Percentiles rank a stretch among this genome's conserved stretches.
Conservation (phyloP, 495 filamentous ascomycete genomes). For the Tetracladium marchalianum region DNA sequence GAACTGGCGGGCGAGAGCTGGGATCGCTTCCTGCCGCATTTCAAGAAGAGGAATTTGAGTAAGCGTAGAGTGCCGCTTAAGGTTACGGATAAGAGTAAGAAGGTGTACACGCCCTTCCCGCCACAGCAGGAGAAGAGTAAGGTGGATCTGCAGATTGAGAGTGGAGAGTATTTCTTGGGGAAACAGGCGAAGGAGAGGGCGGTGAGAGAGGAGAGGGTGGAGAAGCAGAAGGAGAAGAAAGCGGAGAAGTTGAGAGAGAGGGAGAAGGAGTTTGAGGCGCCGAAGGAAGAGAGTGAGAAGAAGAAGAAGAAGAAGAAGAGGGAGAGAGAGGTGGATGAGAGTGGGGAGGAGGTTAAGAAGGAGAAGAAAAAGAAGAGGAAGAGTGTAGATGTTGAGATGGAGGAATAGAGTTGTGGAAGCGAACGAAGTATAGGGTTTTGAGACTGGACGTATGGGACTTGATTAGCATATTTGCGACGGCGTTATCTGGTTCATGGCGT, state of each 20-base stretch:
- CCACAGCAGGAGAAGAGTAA: constrained; percentile 59
- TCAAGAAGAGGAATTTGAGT: constrained; percentile 89
- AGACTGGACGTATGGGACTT: neutral
- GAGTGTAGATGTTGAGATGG: constrained; percentile 12
- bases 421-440: neutral
- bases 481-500: neutral
- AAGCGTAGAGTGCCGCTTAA: constrained; percentile 76
- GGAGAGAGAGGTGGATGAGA: constrained; percentile 47
- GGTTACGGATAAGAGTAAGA: constrained; percentile 89
- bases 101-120: constrained; percentile 77
- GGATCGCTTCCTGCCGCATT: constrained; percentile 94
- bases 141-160: constrained; percentile 96
- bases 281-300: constrained; percentile 53
- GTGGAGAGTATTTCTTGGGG: constrained; percentile 88
- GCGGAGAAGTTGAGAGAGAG: constrained; percentile 80
- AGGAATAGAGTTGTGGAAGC: constrained; percentile 1
- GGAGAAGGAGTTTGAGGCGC: constrained; percentile 76
- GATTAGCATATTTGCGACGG: constrained; percentile 13
- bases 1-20: constrained; percentile 79
- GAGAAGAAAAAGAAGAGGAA: constrained; percentile 22
- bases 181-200: constrained; percentile 86
- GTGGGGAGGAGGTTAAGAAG: constrained; percentile 30
- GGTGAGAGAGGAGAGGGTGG: constrained; percentile 65
- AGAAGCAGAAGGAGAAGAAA: constrained; percentile 74
- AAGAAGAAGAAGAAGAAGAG: constrained; percentile 47